Conservation (phyloP, 306 rosid species). For the Castanea mollissima region DNA sequence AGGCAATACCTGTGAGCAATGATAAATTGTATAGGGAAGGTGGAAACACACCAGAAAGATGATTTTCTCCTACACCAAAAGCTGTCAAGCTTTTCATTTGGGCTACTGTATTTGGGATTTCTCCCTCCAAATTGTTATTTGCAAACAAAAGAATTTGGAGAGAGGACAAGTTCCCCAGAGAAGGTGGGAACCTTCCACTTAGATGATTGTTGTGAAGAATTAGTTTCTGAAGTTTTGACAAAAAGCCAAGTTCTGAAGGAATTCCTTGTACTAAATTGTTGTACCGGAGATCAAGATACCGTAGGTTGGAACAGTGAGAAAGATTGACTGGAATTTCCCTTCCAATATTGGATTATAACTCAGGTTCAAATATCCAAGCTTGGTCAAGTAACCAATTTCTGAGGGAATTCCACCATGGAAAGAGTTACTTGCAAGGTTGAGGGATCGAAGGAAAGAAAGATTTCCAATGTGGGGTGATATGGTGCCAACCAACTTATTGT, state of each 20-base stretch:
- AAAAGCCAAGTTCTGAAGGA: not conserved
- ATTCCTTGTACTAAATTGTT: not conserved
- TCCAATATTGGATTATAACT: not conserved
- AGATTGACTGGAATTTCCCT: not conserved
- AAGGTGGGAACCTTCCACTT: not conserved
- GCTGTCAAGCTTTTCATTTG: not conserved
- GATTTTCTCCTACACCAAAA: rapidly evolving
- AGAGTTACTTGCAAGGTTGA: not conserved
- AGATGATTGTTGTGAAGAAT: not conserved
- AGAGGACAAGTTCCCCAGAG: not conserved
- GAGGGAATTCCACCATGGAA: not conserved
- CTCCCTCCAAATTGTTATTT: conserved; percentile 1
- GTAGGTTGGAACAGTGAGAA: not conserved
- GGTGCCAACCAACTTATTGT: not conserved
- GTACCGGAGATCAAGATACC: not conserved
- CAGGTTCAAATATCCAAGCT: not conserved
- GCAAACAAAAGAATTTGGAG: not conserved
- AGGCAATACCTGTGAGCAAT: not conserved
- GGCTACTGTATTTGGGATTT: not conserved
- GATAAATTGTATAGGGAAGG: not conserved
- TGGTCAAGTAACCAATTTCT: not conserved
- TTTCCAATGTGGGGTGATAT: conserved; percentile 8
- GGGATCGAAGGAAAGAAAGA: not conserved
- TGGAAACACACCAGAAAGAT: not conserved
- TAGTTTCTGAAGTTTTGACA: not conserved